Conservation (phyloP, 2,329 filamentous ascomycete species). For the Colletotrichum australisinense region DNA sequence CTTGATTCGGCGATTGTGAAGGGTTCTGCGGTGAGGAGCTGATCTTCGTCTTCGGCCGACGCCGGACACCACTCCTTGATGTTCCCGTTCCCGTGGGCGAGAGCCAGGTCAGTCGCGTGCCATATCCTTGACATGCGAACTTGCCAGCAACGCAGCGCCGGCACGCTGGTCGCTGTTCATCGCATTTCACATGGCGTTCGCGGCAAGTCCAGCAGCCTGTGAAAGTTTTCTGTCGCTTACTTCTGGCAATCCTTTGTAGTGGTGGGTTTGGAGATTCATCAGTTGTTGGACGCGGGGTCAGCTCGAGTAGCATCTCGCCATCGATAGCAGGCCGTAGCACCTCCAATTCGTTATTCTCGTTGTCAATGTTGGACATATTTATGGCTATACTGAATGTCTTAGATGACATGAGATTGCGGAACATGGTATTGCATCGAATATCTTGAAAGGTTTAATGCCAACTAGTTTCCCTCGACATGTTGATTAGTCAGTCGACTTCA, state of each 20-base stretch:
- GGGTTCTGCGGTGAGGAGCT: not conserved
- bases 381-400: not conserved
- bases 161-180: slow-evolving; percentile 46
- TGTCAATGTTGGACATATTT: not conserved
- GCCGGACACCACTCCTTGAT: not conserved
- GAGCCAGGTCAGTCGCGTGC: slow-evolving; percentile 11
- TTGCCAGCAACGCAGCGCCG: slow-evolving; percentile 2
- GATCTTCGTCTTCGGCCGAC: not conserved
- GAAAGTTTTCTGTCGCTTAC: slow-evolving; percentile 39
- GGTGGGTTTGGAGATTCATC: not conserved
- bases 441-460: not conserved
- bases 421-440: not conserved
- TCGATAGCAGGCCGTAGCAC: slow-evolving; percentile 39
- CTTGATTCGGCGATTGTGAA: not conserved
- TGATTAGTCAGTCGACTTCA: not conserved
- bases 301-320: not conserved
- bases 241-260: not conserved
- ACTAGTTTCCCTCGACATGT: not conserved
- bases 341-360: not conserved
- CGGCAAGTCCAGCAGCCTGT: slow-evolving; percentile 52
- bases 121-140: slow-evolving; percentile 20
- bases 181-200: slow-evolving; percentile 47
- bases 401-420: not conserved
- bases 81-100: not conserved
- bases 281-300: not conserved